phyloP scores from a whole-genome alignment of 768 basidiomycete species.

The Amanita rubescens region DNA sequence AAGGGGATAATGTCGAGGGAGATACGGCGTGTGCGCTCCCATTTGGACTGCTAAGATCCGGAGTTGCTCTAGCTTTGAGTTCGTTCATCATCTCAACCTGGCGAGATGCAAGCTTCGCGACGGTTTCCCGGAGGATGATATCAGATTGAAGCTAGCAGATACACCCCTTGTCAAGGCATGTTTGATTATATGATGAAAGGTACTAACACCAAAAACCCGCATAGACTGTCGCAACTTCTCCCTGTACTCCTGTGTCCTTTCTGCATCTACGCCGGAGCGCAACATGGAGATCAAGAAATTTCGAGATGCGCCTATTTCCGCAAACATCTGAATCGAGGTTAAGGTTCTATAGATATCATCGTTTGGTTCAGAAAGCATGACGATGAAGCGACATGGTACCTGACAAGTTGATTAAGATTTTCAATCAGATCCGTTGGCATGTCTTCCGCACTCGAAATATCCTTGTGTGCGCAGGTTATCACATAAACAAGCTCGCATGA shows the following conservation, averaged over 20 bases:
- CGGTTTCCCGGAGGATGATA: slow-evolving; percentile 6
- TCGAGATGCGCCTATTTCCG: neutral
- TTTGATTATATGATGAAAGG: neutral
- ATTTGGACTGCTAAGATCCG: neutral
- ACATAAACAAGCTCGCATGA: slow-evolving; percentile 6
- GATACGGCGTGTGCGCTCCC: no score
- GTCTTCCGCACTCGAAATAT: neutral
- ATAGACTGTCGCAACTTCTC: slow-evolving; percentile 3
- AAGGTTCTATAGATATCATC: neutral
- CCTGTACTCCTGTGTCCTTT: slow-evolving; percentile 4
- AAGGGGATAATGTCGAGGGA: neutral
- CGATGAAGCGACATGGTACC: neutral
- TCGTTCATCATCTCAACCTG: slow-evolving; percentile 7
- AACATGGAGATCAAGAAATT: neutral
- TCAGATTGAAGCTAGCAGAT: slow-evolving; percentile 4
- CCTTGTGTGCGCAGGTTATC: neutral
- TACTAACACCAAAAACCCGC: slow-evolving; percentile 5
- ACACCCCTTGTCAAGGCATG: neutral
- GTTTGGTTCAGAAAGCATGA: neutral
- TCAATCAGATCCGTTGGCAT: neutral
- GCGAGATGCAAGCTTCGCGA: neutral
- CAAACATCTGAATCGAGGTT: neutral
- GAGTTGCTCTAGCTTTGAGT: neutral
- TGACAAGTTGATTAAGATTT: slow-evolving; percentile 5
- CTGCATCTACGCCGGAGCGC: neutral